Evolutionary conservation across 2,329 filamentous ascomycete genomes (phyloP).

Genomic region (Penicillium sp.): DNA sequence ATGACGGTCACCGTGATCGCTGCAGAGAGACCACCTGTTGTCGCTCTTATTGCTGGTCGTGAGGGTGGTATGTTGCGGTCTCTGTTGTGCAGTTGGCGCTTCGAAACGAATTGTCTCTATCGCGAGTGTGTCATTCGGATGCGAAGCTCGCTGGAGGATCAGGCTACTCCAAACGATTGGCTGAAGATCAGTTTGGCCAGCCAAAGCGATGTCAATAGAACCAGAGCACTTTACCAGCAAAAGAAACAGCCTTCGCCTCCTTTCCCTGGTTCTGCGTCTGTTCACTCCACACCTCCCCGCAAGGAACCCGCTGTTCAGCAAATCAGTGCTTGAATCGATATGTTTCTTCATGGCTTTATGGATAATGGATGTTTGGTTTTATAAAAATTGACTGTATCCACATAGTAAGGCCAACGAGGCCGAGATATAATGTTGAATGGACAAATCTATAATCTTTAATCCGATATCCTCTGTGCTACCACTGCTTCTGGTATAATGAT

Average conservation of each 20-base stretch:
- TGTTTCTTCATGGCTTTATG: not conserved
- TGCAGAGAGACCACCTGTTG: slow-evolving; percentile 33
- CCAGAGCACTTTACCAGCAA: not conserved
- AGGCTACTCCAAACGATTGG: slow-evolving; percentile 18
- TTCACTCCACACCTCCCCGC: not conserved
- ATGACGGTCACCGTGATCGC: slow-evolving; percentile 36
- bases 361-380: too few species aligned
- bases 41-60: slow-evolving; percentile 32
- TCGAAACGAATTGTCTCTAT: slow-evolving; percentile 21
- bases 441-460: not conserved
- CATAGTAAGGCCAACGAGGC: too few species aligned
- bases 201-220: slow-evolving; percentile 12
- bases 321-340: not conserved
- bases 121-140: slow-evolving; percentile 21
- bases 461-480: not conserved
- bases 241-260: not conserved
- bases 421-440: too few species aligned
- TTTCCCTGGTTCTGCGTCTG: not conserved
- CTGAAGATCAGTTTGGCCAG: slow-evolving; percentile 22
- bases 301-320: not conserved
- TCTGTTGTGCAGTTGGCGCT: slow-evolving; percentile 30
- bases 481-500: slow-evolving; percentile 17
- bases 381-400: too few species aligned
- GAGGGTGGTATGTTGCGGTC: slow-evolving; percentile 38
- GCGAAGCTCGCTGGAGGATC: slow-evolving; percentile 18